Base-by-base conservation (phyloP, 2,329 filamentous ascomycete species). In the Incumbomyces delicatus region DNA sequence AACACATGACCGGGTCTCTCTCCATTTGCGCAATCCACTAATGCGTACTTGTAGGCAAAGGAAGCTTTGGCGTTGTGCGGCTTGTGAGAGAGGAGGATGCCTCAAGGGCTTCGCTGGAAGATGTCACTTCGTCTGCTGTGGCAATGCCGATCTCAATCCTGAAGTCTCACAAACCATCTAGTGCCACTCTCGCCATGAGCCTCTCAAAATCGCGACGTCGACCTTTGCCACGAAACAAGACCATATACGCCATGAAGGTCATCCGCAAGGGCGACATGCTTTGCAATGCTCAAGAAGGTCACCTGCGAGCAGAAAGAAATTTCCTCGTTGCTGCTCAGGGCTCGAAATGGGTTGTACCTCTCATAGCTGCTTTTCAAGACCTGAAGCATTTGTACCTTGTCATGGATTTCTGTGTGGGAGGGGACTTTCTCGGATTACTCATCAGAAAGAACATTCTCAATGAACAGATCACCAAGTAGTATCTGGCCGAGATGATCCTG, bases 341-440 rank as follows among this genome's bases (percentile, higher is more conserved):
- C n/a, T 94, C 87, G 4, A 77, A 76, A 50, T 96, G 89, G 90
- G 81, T 95, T 39, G 86, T 96, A 2, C 86, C 89, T 1, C 70
- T 98, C 31, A 76, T 95, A 42, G 76, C 86, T 41, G 92, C 87
- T 59, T 96, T 96, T 54, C 87, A 96, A 63, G 92, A 96, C 61
- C 70, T 77, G 31, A 75, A 77, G 35, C 87, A 86, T 57, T 73
- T 98, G 5, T 96, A 96, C 58, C 77, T 98, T 5, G 85, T 95
- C 44, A 95, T 96, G 88, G 89, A 96, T 50, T 98, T 94, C 61
- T 95, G 95, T 87, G 83, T 94, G 2, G 92, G 90, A 0, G 90
- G 92, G 0, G 90, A 98, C 62, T 96, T 98, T 55, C 73, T 98
- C 0, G 86, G 86, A 1, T 66, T 95, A 0, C 69, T 98, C 13